These are phyloP conservation scores for Xerocomus amazonicus DNA, from an alignment of 1,284 basidiomycete genomes.

Conservation along the genomic window DNA sequence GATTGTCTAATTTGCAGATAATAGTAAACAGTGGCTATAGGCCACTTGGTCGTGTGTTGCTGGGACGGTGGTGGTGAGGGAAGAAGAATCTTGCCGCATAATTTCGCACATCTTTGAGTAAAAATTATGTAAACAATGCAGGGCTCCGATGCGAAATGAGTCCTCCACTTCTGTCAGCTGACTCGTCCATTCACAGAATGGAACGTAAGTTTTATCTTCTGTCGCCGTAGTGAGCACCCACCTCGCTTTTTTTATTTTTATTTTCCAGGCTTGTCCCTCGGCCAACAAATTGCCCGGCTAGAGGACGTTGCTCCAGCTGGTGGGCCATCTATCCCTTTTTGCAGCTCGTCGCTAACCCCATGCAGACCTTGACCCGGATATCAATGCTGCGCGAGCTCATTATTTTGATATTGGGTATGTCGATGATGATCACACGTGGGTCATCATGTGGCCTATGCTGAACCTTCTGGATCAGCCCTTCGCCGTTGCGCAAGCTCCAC, in stretches of 20 bases:
- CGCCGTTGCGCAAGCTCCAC: conserved; percentile 60
- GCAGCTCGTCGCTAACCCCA: conserved; percentile 7
- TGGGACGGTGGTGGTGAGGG: conserved; percentile 33
- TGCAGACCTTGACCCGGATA: conserved; percentile 63
- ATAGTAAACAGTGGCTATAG: conserved; percentile 25
- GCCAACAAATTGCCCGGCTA: conserved; percentile 79
- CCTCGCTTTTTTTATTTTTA: no score
- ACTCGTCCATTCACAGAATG: conserved; percentile 12
- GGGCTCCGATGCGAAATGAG: conserved; percentile 4
- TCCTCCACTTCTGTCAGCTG: background rate
- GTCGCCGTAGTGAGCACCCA: background rate
- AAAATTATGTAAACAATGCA: conserved; percentile 34
- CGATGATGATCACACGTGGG: conserved; percentile 12
- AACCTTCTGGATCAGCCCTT: conserved; percentile 48
- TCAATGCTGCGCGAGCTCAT: conserved; percentile 59
- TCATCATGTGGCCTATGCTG: background rate
- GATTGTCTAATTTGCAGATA: conserved; percentile 18
- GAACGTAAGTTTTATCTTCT: conserved; percentile 27
- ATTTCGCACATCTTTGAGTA: conserved; percentile 25
- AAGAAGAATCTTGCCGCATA: conserved; percentile 21
- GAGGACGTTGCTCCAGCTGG: conserved; percentile 68
- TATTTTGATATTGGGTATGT: conserved; percentile 79
- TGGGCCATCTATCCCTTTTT: conserved; percentile 31
- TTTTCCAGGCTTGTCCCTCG: conserved; percentile 58
- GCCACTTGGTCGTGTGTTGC: conserved; percentile 32